Evolutionary conservation across 352 stramenopile genomes (phyloP).

Genomic region (Phytophthora capsici): DNA sequence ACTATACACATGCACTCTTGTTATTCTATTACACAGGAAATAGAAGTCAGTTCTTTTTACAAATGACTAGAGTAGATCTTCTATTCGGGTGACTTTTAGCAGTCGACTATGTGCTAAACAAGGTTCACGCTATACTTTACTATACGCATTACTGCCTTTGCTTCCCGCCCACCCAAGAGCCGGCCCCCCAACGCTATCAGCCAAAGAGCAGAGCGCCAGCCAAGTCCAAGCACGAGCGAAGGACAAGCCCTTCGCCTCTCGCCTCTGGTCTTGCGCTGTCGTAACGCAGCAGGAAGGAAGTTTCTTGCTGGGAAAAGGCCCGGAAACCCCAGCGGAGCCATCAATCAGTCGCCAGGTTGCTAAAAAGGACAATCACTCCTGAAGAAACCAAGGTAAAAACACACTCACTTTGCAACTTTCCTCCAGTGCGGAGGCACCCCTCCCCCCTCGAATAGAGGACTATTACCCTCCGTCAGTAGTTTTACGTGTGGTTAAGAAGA

Average conservation of each 20-base stretch:
- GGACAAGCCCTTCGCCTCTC: not conserved
- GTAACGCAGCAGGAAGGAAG: not conserved
- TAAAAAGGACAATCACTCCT: not conserved
- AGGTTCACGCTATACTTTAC: constrained; percentile 20
- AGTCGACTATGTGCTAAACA: constrained; percentile 15
- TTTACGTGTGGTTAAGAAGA: not conserved
- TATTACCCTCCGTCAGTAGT: not conserved
- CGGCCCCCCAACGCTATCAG: constrained; percentile 11
- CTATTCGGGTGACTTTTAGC: constrained; percentile 24
- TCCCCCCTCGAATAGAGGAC: not conserved
- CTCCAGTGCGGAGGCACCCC: not conserved
- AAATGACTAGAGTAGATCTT: not conserved
- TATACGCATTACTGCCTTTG: constrained; percentile 29
- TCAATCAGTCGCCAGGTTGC: constrained; percentile 23
- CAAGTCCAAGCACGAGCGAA: not conserved
- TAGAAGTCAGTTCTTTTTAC: constrained; percentile 5
- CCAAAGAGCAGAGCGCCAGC: constrained; percentile 21
- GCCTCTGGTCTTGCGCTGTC: not conserved
- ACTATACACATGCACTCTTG: constrained; percentile 2
- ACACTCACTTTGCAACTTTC: constrained; percentile 7
- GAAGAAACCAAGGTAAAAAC: constrained; percentile 6
- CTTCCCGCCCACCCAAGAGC: constrained; percentile 29
- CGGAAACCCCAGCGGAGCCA: constrained; percentile 19
- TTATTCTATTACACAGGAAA: constrained; percentile 3
- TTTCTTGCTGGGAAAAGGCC: constrained; percentile 15